Evolutionary conservation across 352 stramenopile genomes (phyloP).

Genomic region (Phytopythium mirpurense): DNA sequence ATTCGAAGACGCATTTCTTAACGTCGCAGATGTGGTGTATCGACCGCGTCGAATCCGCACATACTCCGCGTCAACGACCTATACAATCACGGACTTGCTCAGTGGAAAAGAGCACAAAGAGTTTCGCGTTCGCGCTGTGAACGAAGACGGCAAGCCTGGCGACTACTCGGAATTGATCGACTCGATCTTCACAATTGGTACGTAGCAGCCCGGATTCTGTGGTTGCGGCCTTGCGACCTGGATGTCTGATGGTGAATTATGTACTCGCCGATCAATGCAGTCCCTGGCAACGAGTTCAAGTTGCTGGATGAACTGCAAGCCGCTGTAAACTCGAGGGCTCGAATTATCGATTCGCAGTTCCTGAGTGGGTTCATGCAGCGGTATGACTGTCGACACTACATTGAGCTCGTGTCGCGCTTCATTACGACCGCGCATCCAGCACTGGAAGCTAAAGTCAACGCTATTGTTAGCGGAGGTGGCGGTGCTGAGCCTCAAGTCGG

Average conservation of each 20-base stretch:
- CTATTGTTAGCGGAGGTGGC: constrained; percentile 29
- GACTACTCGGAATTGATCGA: constrained; percentile 39
- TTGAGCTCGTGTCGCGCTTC: constrained; percentile 55
- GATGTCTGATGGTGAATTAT: constrained; percentile 5
- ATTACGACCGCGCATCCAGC: constrained; percentile 54
- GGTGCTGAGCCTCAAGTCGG: not conserved
- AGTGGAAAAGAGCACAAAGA: constrained; percentile 62
- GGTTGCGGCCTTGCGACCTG: not conserved
- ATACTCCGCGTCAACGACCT: constrained; percentile 23
- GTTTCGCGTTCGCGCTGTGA: constrained; percentile 62
- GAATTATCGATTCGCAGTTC: constrained; percentile 69
- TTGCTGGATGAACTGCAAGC: constrained; percentile 75
- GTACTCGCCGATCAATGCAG: constrained; percentile 12
- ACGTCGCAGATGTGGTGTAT: constrained; percentile 59
- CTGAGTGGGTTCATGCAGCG: constrained; percentile 80
- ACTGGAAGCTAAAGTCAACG: constrained; percentile 38
- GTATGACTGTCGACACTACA: constrained; percentile 68
- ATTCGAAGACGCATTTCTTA: constrained; percentile 23
- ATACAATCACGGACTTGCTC: constrained; percentile 41
- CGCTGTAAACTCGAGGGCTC: constrained; percentile 65
- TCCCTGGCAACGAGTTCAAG: constrained; percentile 55
- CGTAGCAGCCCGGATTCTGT: not conserved
- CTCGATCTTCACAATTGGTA: constrained; percentile 66
- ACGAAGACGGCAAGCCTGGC: constrained; percentile 43
- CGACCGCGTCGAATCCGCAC: constrained; percentile 46